Base-by-base conservation (phyloP, 371 early-diverging fungal genomes). In the Phascolomyces articulosus region DNA sequence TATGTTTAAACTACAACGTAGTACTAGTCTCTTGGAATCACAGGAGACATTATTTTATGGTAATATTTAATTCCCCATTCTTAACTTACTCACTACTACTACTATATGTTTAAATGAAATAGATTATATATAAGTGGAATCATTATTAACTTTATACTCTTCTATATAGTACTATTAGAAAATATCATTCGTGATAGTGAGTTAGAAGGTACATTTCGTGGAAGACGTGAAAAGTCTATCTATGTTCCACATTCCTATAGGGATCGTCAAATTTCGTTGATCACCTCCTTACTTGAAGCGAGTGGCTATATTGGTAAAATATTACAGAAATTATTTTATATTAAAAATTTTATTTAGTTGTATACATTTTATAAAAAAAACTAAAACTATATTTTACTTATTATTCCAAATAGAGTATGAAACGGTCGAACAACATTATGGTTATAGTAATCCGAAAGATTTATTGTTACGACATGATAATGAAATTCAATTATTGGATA, bases 221-320 rank as follows among this genome's bases (percentile, higher is more conserved):
- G 70, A 13, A 58, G 74, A 23, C 61, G 68, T 15, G 74, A 70
- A 54, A 68, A 65, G 26, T 47, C 68, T 13, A 29, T 66, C 16
- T 74, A 64, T 64, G 64, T 66, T 13, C 74, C 74, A 4, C 53
- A 70, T 49, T 56, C 40, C 40, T 74, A 68, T 47, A 71, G 70
- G 20, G 74, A 70, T n/a, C 61, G 51, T 29, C 74, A 74, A 53
- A 31, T 64, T 4, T 44, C 55, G 8, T 48, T 68, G 58, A 66
- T 74, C 11, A n/a, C 29, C 21, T 68, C 70, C 10, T 60, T 74
- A 20, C 34, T 74, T 31, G 64, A 63, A 41, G 70, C 74, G 0
- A 57, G 57, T 20, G 60, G 63, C 20, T 74, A 70, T 66, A 74
- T 74, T 49, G 74, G 74, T 74, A 64, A 60, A 9, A 34, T 34